A percentile compares a stretch with the other conserved stretches of the same genome.
Evolutionary conservation across 2,329 filamentous ascomycete species (phyloP).

Genomic region (Arthrobotrys iridis): DNA sequence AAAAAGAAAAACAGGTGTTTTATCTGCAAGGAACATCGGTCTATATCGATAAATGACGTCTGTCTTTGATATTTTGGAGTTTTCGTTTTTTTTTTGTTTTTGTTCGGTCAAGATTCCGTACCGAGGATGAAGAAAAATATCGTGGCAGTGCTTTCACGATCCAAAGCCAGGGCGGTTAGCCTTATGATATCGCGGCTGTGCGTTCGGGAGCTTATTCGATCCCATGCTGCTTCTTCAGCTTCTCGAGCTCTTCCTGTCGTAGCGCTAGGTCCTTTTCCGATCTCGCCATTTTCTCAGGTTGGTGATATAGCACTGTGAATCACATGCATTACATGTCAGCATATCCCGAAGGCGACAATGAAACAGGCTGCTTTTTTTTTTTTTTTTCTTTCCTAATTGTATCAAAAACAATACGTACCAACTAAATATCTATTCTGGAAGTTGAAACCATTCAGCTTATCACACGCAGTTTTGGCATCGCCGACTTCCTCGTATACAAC

Average conservation of each 20-base stretch:
- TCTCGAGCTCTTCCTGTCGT: constrained; percentile 96
- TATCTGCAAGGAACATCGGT: constrained; percentile 17
- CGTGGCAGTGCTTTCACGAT: neutral
- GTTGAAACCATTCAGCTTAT: constrained; percentile 99
- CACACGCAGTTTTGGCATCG: constrained; percentile 98
- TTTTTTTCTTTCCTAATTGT: neutral
- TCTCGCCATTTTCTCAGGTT: constrained; percentile 81
- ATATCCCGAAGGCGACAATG: neutral
- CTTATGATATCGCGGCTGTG: neutral
- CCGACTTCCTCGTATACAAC: constrained; percentile 99
- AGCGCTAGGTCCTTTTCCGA: constrained; percentile 93
- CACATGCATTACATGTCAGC: constrained; percentile 16
- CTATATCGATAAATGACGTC: constrained; percentile 39
- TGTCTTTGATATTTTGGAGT: neutral
- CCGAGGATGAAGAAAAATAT: constrained; percentile 3
- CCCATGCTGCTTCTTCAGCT: constrained; percentile 95
- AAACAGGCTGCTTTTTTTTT: neutral
- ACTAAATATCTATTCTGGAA: constrained; percentile 99
- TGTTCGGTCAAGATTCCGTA: neutral
- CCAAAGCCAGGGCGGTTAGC: neutral
- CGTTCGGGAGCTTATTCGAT: constrained; percentile 79
- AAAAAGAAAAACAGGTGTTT: constrained; percentile 23
- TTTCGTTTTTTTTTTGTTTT: neutral
- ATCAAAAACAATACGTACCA: constrained; percentile 69
- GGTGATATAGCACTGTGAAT: constrained; percentile 74